A percentile compares a stretch with the other conserved stretches of the same genome.
phyloP scores from a whole-genome alignment of 1,284 basidiomycete species.

The Rhodotorula sp. region DNA sequence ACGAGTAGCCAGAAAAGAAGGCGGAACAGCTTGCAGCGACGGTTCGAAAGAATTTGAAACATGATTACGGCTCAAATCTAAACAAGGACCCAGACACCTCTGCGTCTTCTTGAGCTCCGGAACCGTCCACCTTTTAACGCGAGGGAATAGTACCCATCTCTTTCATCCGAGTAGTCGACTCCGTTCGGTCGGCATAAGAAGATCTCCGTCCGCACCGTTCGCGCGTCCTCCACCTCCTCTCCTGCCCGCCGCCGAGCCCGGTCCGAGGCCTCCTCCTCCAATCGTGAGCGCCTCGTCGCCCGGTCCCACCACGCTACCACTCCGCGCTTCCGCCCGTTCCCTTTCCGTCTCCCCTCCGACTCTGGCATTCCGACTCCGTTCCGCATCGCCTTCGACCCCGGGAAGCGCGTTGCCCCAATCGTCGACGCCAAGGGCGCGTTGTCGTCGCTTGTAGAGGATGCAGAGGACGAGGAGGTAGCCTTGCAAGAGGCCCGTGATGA shows the following conservation, averaged over 20 bases:
- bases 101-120: too few relatives aligned
- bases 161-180: neutral
- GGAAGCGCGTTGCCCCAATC: slow-evolving; percentile 69
- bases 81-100: too few relatives aligned
- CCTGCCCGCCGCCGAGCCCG: neutral
- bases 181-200: neutral
- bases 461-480: slow-evolving; percentile 64
- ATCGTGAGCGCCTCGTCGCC: neutral
- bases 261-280: neutral
- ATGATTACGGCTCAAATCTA: too few relatives aligned
- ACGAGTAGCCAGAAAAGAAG: too few relatives aligned
- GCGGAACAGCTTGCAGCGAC: too few relatives aligned
- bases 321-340: neutral
- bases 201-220: neutral
- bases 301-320: neutral
- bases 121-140: too few relatives aligned
- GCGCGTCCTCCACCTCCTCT: neutral
- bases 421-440: slow-evolving; percentile 74
- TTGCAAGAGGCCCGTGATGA: slow-evolving; percentile 84
- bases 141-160: too few relatives aligned
- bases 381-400: neutral
- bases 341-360: neutral
- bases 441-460: slow-evolving; percentile 52
- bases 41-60: too few relatives aligned
- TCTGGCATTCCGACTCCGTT: neutral